Percentiles rank a stretch among this genome's conserved stretches.
Evolutionary conservation across 306 rosid species (phyloP).

Genomic region (Cucumis sativus): DNA sequence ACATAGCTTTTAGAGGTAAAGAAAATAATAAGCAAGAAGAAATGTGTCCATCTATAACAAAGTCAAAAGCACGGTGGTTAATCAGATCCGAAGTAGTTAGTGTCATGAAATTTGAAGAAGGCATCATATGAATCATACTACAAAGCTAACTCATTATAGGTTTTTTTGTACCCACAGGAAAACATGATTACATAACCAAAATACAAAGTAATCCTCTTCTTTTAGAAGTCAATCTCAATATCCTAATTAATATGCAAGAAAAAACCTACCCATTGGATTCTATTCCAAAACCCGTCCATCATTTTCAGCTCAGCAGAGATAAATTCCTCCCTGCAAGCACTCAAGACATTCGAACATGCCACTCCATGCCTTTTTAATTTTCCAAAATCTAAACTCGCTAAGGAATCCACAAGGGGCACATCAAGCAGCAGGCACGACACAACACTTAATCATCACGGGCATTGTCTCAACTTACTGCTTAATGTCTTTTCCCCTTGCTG

Average conservation of each 20-base stretch:
- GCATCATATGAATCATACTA: not conserved
- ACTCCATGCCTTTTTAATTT: not conserved
- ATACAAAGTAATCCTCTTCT: not conserved
- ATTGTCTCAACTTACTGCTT: constrained; percentile 10
- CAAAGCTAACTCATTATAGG: constrained; percentile 2
- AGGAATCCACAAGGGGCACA: not conserved
- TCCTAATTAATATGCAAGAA: not conserved
- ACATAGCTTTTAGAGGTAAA: no score
- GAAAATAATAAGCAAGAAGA: not conserved
- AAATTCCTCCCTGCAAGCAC: constrained; percentile 6
- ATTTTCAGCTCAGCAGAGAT: not conserved
- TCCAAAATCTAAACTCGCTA: not conserved
- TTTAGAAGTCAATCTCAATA: not conserved
- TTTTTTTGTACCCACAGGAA: not conserved
- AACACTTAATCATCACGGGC: not conserved
- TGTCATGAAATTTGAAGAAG: not conserved
- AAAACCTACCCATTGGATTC: not conserved
- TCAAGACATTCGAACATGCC: not conserved
- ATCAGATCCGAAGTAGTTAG: not conserved
- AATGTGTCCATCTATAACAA: not conserved
- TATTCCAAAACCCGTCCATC: not conserved
- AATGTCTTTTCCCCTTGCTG: constrained; percentile 31
- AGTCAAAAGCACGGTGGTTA: not conserved
- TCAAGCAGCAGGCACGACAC: not conserved
- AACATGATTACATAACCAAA: constrained; percentile 2